A percentile compares a stretch with the other conserved stretches of the same genome.
phyloP scores from a whole-genome alignment of 495 filamentous ascomycete species.

The Penicillium flavigenum region DNA sequence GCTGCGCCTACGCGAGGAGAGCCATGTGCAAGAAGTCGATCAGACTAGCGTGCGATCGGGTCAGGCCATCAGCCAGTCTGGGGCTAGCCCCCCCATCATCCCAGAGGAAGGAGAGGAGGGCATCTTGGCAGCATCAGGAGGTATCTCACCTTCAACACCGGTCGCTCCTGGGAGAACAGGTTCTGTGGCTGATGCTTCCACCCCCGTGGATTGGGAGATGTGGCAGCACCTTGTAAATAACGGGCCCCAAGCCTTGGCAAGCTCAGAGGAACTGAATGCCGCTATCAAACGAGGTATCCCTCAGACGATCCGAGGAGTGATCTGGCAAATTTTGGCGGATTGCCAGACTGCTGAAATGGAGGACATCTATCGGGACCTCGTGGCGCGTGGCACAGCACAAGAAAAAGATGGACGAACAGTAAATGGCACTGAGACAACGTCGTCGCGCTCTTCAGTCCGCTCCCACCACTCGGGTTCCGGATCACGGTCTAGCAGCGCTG shows the following conservation, averaged over 20 bases:
- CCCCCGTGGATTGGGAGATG: conserved; percentile 90
- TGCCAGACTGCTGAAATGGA: conserved; percentile 91
- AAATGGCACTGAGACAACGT: conserved; percentile 54
- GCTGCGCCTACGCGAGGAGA: conserved; percentile 78
- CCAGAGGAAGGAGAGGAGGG: conserved; percentile 55
- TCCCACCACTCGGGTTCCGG: conserved; percentile 73
- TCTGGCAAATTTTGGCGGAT: conserved; percentile 96
- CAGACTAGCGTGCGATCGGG: conserved; percentile 38
- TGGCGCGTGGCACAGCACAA: conserved; percentile 77
- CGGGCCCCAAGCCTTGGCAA: conserved; percentile 83
- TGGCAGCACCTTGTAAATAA: conserved; percentile 96
- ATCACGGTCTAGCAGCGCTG: conserved; percentile 56
- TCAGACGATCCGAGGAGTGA: conserved; percentile 88
- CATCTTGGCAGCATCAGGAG: conserved; percentile 19
- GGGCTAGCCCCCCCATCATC: conserved; percentile 54
- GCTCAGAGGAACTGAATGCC: conserved; percentile 80
- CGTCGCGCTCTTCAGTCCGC: conserved; percentile 78
- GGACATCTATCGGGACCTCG: conserved; percentile 78
- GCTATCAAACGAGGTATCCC: conserved; percentile 94
- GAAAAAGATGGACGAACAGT: conserved; percentile 58
- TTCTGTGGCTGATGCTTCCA: conserved; percentile 60
- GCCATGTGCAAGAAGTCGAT: conserved; percentile 50
- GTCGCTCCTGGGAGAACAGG: conserved; percentile 66
- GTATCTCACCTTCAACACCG: conserved; percentile 44
- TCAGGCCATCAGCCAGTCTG: conserved; percentile 47